A percentile compares a stretch with the other conserved stretches of the same genome.
phyloP scores from a whole-genome alignment of 352 stramenopile genomes.

The Phytophthora syringae region DNA sequence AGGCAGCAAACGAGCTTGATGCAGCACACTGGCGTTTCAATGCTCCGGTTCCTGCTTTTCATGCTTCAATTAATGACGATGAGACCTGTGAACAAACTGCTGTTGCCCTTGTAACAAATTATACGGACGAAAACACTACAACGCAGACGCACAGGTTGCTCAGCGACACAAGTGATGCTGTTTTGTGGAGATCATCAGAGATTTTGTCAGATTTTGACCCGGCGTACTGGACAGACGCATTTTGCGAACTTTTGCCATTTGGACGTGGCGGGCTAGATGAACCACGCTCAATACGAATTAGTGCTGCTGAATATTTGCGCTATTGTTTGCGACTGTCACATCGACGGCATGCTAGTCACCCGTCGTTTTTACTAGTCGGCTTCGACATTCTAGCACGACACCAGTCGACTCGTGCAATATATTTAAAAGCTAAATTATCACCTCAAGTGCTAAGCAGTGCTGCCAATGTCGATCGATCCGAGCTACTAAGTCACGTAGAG shows the following conservation, averaged over 20 bases:
- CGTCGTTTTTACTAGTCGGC: constrained; percentile 12
- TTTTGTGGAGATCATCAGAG: constrained; percentile 9
- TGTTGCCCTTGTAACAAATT: constrained; percentile 4
- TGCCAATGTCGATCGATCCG: constrained; percentile 2
- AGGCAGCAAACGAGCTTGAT: neutral
- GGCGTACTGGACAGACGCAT: neutral
- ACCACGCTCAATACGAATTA: neutral
- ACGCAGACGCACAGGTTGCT: neutral
- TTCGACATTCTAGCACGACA: constrained; percentile 10
- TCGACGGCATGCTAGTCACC: constrained; percentile 1
- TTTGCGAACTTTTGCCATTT: constrained; percentile 1
- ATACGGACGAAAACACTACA: neutral
- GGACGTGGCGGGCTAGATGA: constrained; percentile 2
- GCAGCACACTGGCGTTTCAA: constrained; percentile 4
- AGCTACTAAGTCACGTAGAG: constrained; percentile 5
- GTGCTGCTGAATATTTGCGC: constrained; percentile 8
- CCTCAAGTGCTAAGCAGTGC: constrained; percentile 6
- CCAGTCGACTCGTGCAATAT: neutral
- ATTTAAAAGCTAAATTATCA: constrained; percentile 1
- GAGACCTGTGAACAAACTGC: constrained; percentile 7
- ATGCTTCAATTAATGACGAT: neutral
- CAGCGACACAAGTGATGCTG: neutral
- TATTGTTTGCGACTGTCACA: constrained; percentile 6
- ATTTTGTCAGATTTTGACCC: constrained; percentile 9
- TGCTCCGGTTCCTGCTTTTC: neutral